A percentile compares a stretch with the other conserved stretches of the same genome.
phyloP scores from a whole-genome alignment of 1,284 basidiomycete genomes.

The Cryptococcus sp. region DNA sequence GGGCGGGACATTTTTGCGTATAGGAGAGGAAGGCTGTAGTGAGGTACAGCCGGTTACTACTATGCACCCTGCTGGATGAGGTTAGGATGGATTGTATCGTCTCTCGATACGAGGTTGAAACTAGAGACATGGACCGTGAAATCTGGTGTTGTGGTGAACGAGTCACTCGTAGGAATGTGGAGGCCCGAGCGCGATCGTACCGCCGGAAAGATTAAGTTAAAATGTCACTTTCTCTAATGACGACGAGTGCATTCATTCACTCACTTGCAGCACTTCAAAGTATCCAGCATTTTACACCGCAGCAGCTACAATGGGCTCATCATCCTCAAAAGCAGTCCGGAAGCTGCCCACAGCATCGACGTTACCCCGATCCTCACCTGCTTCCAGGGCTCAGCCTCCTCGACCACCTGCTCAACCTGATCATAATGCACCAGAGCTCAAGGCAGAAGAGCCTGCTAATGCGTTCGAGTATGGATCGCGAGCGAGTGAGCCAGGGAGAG shows the following conservation, averaged over 20 bases:
- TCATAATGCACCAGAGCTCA: not conserved
- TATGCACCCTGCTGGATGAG: not conserved
- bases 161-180: not conserved
- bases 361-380: slow-evolving; percentile 1
- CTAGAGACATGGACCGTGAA: not conserved
- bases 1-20: slow-evolving; percentile 16
- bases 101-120: not conserved
- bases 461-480: not conserved
- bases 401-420: not conserved
- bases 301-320: slow-evolving; percentile 12
- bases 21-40: not conserved
- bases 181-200: not conserved
- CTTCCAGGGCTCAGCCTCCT: not conserved
- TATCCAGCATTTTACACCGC: not conserved
- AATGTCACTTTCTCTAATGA: not conserved
- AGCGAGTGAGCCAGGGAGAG: not conserved
- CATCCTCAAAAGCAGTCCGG: slow-evolving; percentile 20
- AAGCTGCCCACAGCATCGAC: slow-evolving; percentile 19
- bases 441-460: not conserved
- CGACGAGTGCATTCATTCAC: not conserved
- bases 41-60: not conserved
- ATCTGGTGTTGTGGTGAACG: no score
- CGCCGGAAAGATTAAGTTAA: not conserved
- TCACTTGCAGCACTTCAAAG: not conserved
- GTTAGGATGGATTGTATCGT: not conserved